These are phyloP conservation scores for Ananas comosus DNA, from an alignment of 176 grass and related monocot species.

Conservation along the genomic window DNA sequence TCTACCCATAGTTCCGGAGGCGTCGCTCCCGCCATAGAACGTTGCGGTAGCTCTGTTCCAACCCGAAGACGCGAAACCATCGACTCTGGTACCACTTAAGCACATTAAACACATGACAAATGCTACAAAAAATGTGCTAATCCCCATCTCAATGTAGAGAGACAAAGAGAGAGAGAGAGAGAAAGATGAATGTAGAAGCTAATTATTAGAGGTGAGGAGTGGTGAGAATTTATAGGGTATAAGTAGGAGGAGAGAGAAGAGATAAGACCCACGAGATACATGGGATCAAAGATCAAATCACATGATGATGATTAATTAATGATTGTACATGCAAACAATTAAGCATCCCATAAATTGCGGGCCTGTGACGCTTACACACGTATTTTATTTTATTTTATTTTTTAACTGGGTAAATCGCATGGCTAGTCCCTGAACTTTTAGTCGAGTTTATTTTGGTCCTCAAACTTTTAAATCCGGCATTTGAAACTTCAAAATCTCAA, in stretches of 20 bases:
- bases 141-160: not conserved
- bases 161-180: not conserved
- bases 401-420: not conserved
- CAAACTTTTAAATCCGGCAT: too few relatives aligned
- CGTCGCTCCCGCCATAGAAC: conserved; percentile 37
- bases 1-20: conserved; percentile 40
- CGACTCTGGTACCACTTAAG: not conserved
- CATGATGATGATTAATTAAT: not conserved
- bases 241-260: not conserved
- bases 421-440: too few relatives aligned
- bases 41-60: conserved; percentile 20
- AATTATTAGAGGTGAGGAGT: conserved; percentile 1
- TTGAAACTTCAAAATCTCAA: too few relatives aligned
- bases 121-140: conserved; percentile 6
- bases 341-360: not conserved
- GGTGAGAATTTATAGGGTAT: not conserved
- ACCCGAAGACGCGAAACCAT: conserved; percentile 13
- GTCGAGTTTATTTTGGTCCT: too few relatives aligned
- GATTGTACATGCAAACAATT: not conserved
- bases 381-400: not conserved
- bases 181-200: not conserved
- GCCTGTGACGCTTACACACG: not conserved
- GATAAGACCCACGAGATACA: not conserved
- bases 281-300: not conserved
- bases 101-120: conserved; percentile 6